Conservation (phyloP, 2,329 filamentous ascomycete species). For the Zymoseptoria crescenta region DNA sequence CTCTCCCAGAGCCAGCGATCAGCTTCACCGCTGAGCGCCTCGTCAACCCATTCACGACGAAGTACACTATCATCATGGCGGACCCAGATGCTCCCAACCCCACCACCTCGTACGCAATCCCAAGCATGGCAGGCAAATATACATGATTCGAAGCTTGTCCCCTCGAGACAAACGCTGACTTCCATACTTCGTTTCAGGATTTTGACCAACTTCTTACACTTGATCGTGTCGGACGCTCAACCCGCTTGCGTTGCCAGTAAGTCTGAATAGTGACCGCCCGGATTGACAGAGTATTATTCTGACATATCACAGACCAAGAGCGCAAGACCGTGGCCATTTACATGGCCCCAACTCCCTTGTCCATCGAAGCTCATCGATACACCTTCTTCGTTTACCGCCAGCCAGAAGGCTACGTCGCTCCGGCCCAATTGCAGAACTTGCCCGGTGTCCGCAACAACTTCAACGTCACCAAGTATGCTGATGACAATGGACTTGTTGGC, state of each 20-base stretch:
- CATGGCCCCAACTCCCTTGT: constrained; percentile 14
- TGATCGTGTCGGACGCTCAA: constrained; percentile 18
- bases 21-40: constrained; percentile 17
- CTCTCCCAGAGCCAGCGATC: constrained; percentile 11
- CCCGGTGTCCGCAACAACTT: constrained; percentile 14
- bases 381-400: constrained; percentile 22
- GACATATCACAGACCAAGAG: constrained; percentile 5
- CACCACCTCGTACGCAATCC: constrained; percentile 2
- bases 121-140: constrained; percentile 20
- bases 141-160: too few species aligned
- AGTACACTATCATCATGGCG: constrained; percentile 22
- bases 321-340: constrained; percentile 13
- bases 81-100: constrained; percentile 21
- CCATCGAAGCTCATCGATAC: constrained; percentile 15
- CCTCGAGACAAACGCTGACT: background rate
- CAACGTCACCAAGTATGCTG: constrained; percentile 10
- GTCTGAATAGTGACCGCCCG: background rate
- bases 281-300: background rate
- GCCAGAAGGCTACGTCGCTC: constrained; percentile 16
- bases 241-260: constrained; percentile 14
- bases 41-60: constrained; percentile 15
- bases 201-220: constrained; percentile 15
- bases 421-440: constrained; percentile 6
- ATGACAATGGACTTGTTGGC: constrained; percentile 1
- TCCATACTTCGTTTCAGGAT: constrained; percentile 4